phyloP scores from a whole-genome alignment of 495 filamentous ascomycete species.

The Aspergillus homomorphus region DNA sequence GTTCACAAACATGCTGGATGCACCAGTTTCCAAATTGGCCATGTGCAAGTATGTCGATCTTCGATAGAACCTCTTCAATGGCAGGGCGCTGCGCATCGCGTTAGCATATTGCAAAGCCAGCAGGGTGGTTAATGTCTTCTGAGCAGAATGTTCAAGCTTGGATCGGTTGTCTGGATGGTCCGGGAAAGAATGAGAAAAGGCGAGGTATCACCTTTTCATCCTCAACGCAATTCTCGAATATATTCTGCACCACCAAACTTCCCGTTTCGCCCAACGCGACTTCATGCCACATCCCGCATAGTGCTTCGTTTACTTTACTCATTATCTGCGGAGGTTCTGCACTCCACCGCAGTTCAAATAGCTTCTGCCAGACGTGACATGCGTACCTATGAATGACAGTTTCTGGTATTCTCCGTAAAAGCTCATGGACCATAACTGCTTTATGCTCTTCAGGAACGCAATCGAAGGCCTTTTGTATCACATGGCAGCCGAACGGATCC shows the following conservation, averaged over 20 bases:
- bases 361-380: conserved; percentile 99
- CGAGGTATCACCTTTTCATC: conserved; percentile 80
- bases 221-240: conserved; percentile 98
- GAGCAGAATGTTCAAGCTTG: background rate
- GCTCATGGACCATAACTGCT: conserved; percentile 94
- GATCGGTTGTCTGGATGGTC: background rate
- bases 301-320: conserved; percentile 94
- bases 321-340: conserved; percentile 96
- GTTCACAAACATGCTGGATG: conserved; percentile 98
- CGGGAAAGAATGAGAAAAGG: background rate
- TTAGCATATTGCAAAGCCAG: conserved; percentile 29
- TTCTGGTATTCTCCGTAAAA: conserved; percentile 92
- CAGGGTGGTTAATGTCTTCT: too few species aligned
- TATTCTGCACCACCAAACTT: conserved; percentile 97
- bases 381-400: conserved; percentile 98
- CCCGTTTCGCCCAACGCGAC: conserved; percentile 96
- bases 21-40: conserved; percentile 99
- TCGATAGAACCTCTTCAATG: conserved; percentile 90
- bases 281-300: conserved; percentile 98
- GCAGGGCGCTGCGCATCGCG: conserved; percentile 69
- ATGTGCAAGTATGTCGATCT: conserved; percentile 92
- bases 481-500: conserved; percentile 98
- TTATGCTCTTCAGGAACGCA: conserved; percentile 97
- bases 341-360: conserved; percentile 97
- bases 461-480: conserved; percentile 97